Base-by-base conservation (phyloP, 257 asterid genomes). In the Solanum ahanhuiri region DNA sequence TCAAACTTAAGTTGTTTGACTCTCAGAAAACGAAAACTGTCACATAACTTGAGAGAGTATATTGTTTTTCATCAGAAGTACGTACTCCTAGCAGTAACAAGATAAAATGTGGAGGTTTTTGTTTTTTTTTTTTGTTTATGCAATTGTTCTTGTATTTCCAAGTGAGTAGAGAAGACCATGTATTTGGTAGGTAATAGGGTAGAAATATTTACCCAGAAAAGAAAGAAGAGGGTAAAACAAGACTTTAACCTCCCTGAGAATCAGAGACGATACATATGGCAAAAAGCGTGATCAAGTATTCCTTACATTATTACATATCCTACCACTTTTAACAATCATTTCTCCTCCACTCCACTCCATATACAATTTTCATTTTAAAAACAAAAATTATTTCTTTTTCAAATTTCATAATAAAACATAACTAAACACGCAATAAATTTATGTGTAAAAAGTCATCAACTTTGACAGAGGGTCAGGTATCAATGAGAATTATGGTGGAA, bases 111-210 rank as follows among this genome's bases (percentile, higher is more conserved):
- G 25, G 7, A 30, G 11, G 7, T 5, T 51, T 51, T 12, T 15
- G 60, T 51, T 17, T 51, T 15, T 14, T 45, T 12, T 51, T 54
- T 17, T 6, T 18, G 63, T 54, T 18, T 18, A n/a, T 75, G 82
- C 83, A 39, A 76, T 76, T 12, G 5, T 76, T 76, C 12, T 41
- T 76, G 63, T 73, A 86, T 89, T 92, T 95, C 93, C 86, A 89
- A 91, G 92, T n/a, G 90, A 85, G 90, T 60, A 85, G 85, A 89
- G 88, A 87, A 90, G 83, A 7, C 63, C 83, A 93, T 91, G 94
- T 85, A 91, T 86, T 92, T 89, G 86, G 89, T 86, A 91, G 88
- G 84, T 92, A 34, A 45, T 48, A 89, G 84, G 87, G 88, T 86
- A 63, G 85, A 88, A 89, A 71, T 84, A 87, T 77, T 93, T 90